These are phyloP conservation scores for Candida montana DNA, from an alignment of 805 yeast genomes.

Conservation along the genomic window DNA sequence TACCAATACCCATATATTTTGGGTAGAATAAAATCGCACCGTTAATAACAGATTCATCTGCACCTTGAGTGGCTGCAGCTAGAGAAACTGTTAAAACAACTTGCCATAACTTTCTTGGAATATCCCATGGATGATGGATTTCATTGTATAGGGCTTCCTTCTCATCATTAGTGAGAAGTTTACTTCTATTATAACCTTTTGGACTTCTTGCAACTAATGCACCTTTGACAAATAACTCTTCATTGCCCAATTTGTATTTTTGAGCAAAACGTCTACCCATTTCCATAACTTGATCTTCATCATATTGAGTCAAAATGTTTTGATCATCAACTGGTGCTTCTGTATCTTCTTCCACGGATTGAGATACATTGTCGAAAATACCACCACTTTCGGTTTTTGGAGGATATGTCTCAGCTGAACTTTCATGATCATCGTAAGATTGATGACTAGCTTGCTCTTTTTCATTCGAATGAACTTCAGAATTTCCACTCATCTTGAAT, in stretches of 20 bases:
- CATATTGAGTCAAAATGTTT: slow-evolving; percentile 51
- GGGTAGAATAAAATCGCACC: slow-evolving; percentile 69
- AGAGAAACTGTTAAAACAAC: slow-evolving; percentile 64
- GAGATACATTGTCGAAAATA: slow-evolving; percentile 2
- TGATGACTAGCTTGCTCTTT: slow-evolving; percentile 1
- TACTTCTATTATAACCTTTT: slow-evolving; percentile 51
- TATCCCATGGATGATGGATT: slow-evolving; percentile 39
- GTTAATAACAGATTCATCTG: slow-evolving; percentile 72
- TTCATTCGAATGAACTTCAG: not conserved
- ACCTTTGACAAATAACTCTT: slow-evolving; percentile 55
- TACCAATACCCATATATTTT: slow-evolving; percentile 43
- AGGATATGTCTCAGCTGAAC: not conserved
- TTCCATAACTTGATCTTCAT: slow-evolving; percentile 57
- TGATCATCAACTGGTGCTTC: slow-evolving; percentile 3
- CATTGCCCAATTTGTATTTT: slow-evolving; percentile 40
- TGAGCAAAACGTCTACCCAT: slow-evolving; percentile 66
- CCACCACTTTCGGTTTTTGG: not conserved
- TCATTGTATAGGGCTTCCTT: slow-evolving; percentile 45
- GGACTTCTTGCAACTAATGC: slow-evolving; percentile 68
- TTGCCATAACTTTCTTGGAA: slow-evolving; percentile 40
- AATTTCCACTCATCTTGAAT: not conserved
- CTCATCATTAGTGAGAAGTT: slow-evolving; percentile 49
- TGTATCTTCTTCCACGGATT: slow-evolving; percentile 4
- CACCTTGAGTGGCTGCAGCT: slow-evolving; percentile 78
- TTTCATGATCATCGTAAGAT: not conserved